Base-by-base conservation (phyloP, 2,329 filamentous ascomycete genomes). In the Verticillium nonalfalfae region DNA sequence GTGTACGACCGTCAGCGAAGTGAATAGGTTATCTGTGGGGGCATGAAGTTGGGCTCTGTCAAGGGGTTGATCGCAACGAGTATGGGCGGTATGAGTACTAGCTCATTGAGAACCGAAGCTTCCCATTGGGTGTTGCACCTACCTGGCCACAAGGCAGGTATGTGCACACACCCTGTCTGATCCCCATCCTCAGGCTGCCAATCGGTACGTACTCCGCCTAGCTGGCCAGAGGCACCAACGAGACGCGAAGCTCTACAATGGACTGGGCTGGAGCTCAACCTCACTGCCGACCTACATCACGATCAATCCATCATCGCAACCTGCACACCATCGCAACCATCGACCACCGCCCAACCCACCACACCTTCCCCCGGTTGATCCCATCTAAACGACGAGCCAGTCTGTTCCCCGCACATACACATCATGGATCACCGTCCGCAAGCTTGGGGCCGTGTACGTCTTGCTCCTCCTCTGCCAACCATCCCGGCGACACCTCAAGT, bases 341-440 rank as follows among this genome's bases (percentile, higher is more conserved):
- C 54, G 15, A 56, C 33, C 26, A 33, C 35, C 18, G 13, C 35
- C 35, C 36, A 34, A 31, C 7, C 34, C 34, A 35, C 39, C 35
- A 21, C 56, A 7, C 18, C 31, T 39, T 6, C 21, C 39, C 39
- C 14, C 31, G 26, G 9, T 31, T 7, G 26, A 56, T 7, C 33
- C 15, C 26, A 14, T 10, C 26, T 26, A 50, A 4, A 57, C 55
- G 33, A 34, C n/a, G 21, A 55, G 38, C 56, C 45, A 55, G 55
- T 56, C 55, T 57, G 55, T 31, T 59, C 55, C 60, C 58, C 60
- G 57, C 64, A 64, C 60, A 63, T 64, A 68, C 45, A 60, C 58
- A 65, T 63, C 67, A 90, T 90, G 87, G 88, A 90, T 76, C 87
- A 90, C 77, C 84, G 87, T 77, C 87, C 87, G 72, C 85, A 89